Percentiles rank a stretch among this genome's conserved stretches.
Evolutionary conservation across 2,329 filamentous ascomycete species (phyloP).

Genomic region (Ceratocystis papillata): DNA sequence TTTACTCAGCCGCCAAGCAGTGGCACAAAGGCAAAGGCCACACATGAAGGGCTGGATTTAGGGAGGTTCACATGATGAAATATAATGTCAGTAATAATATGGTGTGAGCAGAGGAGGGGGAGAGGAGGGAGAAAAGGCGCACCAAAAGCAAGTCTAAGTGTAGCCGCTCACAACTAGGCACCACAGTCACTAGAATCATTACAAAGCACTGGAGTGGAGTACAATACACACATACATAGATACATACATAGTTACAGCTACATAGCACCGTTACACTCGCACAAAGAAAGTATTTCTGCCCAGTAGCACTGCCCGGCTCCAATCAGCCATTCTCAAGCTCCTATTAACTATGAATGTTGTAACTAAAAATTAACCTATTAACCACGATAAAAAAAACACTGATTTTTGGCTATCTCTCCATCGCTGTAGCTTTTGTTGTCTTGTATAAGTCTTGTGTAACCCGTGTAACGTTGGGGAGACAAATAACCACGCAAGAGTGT

Average conservation of each 20-base stretch:
- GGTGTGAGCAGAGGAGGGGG: not conserved
- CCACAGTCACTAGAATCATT: not conserved
- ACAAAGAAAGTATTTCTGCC: too few species aligned
- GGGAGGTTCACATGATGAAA: not conserved
- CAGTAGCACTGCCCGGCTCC: not conserved
- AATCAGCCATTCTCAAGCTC: not conserved
- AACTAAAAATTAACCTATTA: not conserved
- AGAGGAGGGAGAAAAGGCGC: not conserved
- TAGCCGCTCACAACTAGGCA: not conserved
- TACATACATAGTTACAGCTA: not conserved
- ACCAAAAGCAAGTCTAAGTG: not conserved
- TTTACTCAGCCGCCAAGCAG: conserved; percentile 33
- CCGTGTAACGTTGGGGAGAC: not conserved
- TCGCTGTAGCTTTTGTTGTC: not conserved
- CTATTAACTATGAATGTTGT: not conserved
- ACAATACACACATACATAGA: not conserved
- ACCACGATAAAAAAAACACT: not conserved
- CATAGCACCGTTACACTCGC: not conserved
- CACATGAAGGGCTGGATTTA: conserved; percentile 24
- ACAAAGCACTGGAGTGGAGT: too few species aligned
- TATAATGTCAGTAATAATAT: not conserved
- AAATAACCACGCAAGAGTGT: not conserved
- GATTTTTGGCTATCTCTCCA: not conserved
- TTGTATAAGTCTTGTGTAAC: not conserved
- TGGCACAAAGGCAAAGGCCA: conserved; percentile 16